A percentile compares a stretch with the other conserved stretches of the same genome.
Conservation (phyloP, 2,329 filamentous ascomycete species). For the Ramularia collo-cygni region DNA sequence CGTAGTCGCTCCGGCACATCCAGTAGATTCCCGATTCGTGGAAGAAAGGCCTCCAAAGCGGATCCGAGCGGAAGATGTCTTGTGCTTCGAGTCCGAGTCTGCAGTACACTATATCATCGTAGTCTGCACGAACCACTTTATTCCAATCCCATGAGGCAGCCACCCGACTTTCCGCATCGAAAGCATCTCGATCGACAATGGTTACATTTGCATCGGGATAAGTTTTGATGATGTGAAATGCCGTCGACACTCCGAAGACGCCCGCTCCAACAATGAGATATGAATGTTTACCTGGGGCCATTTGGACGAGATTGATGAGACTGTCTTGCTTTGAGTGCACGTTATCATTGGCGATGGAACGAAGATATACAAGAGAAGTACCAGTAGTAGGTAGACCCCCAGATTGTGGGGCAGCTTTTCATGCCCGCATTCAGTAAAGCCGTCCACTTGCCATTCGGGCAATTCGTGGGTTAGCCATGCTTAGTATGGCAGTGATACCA, state of each 20-base stretch:
- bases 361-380: too few species aligned
- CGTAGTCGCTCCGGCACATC: constrained; percentile 41
- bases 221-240: constrained; percentile 40
- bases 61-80: constrained; percentile 52
- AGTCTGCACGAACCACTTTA: constrained; percentile 65
- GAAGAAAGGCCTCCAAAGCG: constrained; percentile 49
- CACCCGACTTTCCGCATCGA: constrained; percentile 27
- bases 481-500: too few species aligned
- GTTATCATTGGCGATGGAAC: neutral
- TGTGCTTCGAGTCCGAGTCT: constrained; percentile 59
- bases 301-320: neutral
- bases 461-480: too few species aligned
- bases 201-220: constrained; percentile 36
- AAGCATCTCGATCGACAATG: constrained; percentile 34
- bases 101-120: constrained; percentile 58
- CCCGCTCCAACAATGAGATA: constrained; percentile 32
- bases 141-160: constrained; percentile 69
- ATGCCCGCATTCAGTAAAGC: too few species aligned
- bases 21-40: constrained; percentile 48
- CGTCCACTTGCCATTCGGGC: too few species aligned
- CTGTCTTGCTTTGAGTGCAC: neutral
- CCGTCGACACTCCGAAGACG: constrained; percentile 52
- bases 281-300: constrained; percentile 11
- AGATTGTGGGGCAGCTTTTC: too few species aligned
- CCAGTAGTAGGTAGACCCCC: too few species aligned